These are phyloP conservation scores for Coniochaeta sp. DNA, from an alignment of 2,329 filamentous ascomycete genomes.

Conservation along the genomic window DNA sequence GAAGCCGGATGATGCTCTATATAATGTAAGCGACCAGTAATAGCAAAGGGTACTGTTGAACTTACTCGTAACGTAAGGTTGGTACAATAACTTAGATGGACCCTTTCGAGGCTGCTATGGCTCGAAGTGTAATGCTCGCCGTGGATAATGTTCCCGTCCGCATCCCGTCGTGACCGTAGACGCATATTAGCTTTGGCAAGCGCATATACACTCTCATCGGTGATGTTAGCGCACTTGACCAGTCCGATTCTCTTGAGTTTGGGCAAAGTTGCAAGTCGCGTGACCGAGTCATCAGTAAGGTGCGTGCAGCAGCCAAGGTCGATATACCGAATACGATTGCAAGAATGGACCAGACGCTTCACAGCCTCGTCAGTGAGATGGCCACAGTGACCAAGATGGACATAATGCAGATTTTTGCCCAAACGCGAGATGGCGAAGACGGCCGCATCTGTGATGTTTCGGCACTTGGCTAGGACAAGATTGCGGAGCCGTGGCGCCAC, in stretches of 20 bases:
- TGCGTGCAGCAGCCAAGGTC: slow-evolving; percentile 92
- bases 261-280: slow-evolving; percentile 74
- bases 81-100: slow-evolving; percentile 93
- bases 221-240: slow-evolving; percentile 88
- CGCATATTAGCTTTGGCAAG: slow-evolving; percentile 64
- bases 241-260: slow-evolving; percentile 92
- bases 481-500: slow-evolving; percentile 85
- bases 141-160: slow-evolving; percentile 33
- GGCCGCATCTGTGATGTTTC: slow-evolving; percentile 82
- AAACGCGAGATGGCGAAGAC: slow-evolving; percentile 82
- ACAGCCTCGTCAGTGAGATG: slow-evolving; percentile 88
- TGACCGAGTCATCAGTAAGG: slow-evolving; percentile 82
- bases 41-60: slow-evolving; percentile 7
- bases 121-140: slow-evolving; percentile 45
- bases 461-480: slow-evolving; percentile 88
- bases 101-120: slow-evolving; percentile 71
- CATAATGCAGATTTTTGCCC: slow-evolving; percentile 93
- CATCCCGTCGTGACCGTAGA: slow-evolving; percentile 39
- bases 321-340: slow-evolving; percentile 94
- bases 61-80: slow-evolving; percentile 74
- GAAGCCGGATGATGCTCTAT: slow-evolving; percentile 80
- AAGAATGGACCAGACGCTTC: slow-evolving; percentile 71
- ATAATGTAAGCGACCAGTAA: slow-evolving; percentile 17
- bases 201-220: slow-evolving; percentile 80
- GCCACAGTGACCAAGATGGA: slow-evolving; percentile 89